Evolutionary conservation across 148 eudicot species (phyloP).

Genomic region (Tetragonia tetragonoides): DNA sequence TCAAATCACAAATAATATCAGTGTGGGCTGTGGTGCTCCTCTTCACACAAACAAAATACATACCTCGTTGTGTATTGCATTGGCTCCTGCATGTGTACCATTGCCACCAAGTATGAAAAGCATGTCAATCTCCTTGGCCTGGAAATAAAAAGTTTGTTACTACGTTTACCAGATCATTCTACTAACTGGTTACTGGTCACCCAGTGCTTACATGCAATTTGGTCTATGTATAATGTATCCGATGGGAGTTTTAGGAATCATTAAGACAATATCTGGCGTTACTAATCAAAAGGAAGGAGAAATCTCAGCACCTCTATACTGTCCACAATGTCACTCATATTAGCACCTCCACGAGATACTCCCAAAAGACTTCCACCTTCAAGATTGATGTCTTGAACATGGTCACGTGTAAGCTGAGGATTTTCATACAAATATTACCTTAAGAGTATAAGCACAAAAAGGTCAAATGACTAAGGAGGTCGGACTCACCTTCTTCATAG

Average conservation of each 20-base stretch:
- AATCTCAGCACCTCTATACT: conserved; percentile 38
- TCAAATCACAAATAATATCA: no score
- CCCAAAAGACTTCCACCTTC: conserved; percentile 54
- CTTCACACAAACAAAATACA: neutral
- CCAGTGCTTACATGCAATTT: neutral
- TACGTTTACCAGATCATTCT: neutral
- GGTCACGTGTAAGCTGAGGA: conserved; percentile 44
- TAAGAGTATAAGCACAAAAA: neutral
- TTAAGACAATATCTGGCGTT: neutral
- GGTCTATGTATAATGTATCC: neutral
- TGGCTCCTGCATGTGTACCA: conserved; percentile 56
- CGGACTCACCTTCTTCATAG: conserved; percentile 40
- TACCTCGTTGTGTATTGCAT: conserved; percentile 49
- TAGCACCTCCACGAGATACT: conserved; percentile 56
- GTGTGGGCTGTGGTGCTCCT: neutral
- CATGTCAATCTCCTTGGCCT: conserved; percentile 55
- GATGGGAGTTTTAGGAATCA: neutral
- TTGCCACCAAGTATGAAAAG: conserved; percentile 52
- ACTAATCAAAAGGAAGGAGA: neutral
- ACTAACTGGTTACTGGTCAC: neutral
- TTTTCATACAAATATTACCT: conserved; percentile 11
- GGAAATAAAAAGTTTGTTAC: conserved; percentile 6
- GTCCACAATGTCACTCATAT: conserved; percentile 42
- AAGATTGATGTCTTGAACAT: conserved; percentile 51
- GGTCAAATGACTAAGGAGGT: conserved; percentile 16